These are phyloP conservation scores for Mortierella claussenii DNA, from an alignment of 192 early-diverging fungal species.

Conservation along the genomic window DNA sequence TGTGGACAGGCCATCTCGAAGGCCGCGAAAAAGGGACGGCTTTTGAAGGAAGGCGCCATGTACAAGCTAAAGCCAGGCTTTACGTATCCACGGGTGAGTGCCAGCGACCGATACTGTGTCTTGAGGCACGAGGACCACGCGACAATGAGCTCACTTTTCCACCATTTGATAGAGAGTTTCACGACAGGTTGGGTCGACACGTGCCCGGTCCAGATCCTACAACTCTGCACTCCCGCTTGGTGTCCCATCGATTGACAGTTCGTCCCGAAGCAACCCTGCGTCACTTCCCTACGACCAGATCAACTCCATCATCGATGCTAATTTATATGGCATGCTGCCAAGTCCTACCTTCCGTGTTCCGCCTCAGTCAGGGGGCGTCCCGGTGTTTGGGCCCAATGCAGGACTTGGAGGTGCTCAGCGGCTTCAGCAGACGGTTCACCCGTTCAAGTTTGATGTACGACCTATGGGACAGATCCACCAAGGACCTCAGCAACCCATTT, in stretches of 20 bases:
- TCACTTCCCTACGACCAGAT: conserved; percentile 8
- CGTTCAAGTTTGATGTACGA: conserved; percentile 21
- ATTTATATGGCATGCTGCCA: conserved; percentile 23
- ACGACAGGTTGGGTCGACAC: conserved; percentile 15
- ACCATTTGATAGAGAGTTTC: conserved; percentile 15
- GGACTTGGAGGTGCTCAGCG: neutral
- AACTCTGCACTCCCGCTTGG: conserved; percentile 25
- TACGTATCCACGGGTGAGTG: conserved; percentile 52
- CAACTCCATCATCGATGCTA: conserved; percentile 28
- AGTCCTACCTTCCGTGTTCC: conserved; percentile 1
- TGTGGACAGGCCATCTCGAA: conserved; percentile 61
- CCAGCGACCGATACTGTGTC: too few relatives aligned
- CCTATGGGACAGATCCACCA: neutral
- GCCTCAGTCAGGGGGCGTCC: neutral
- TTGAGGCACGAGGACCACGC: too few relatives aligned
- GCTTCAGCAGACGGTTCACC: conserved; percentile 3
- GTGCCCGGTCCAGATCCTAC: conserved; percentile 38
- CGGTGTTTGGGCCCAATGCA: neutral
- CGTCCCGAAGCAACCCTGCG: conserved; percentile 9
- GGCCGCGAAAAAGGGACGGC: conserved; percentile 60
- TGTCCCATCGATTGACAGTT: conserved; percentile 14
- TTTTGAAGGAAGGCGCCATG: conserved; percentile 53
- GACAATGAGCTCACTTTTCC: neutral
- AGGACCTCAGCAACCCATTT: neutral
- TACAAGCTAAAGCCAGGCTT: conserved; percentile 62